Evolutionary conservation across 2,329 filamentous ascomycete genomes (phyloP).

Genomic region (Fusarium stilboides): DNA sequence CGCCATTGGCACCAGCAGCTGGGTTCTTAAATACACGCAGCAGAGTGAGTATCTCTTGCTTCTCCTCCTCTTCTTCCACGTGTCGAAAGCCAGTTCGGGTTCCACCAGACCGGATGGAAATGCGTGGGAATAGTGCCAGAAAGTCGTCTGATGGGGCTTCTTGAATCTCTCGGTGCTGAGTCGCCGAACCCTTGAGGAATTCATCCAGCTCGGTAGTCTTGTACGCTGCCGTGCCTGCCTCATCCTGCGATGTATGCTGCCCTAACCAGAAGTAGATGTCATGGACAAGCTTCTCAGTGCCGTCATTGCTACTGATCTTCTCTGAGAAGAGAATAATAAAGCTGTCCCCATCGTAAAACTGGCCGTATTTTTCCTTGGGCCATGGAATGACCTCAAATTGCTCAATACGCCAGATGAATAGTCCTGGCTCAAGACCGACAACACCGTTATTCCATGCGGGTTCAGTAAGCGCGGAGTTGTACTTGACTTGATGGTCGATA

Average conservation of each 20-base stretch:
- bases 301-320: slow-evolving; percentile 63
- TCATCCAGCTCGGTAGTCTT: slow-evolving; percentile 81
- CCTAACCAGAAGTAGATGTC: slow-evolving; percentile 82
- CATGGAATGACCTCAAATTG: slow-evolving; percentile 75
- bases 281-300: slow-evolving; percentile 65
- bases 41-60: slow-evolving; percentile 64
- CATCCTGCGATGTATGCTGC: slow-evolving; percentile 75
- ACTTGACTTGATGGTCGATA: slow-evolving; percentile 78
- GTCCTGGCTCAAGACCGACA: slow-evolving; percentile 67
- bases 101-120: slow-evolving; percentile 74
- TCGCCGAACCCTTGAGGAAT: slow-evolving; percentile 73
- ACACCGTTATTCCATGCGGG: slow-evolving; percentile 76
- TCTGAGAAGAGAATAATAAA: slow-evolving; percentile 76
- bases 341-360: slow-evolving; percentile 78
- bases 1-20: slow-evolving; percentile 59
- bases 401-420: slow-evolving; percentile 77
- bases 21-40: slow-evolving; percentile 76
- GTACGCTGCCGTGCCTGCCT: slow-evolving; percentile 78
- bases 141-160: slow-evolving; percentile 72
- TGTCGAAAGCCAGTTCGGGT: slow-evolving; percentile 75
- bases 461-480: slow-evolving; percentile 75
- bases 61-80: slow-evolving; percentile 65
- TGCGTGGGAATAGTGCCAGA: slow-evolving; percentile 70
- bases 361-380: slow-evolving; percentile 69
- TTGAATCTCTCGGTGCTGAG: slow-evolving; percentile 77